Conservation (phyloP, 2,329 filamentous ascomycete genomes). For the Aspergillus japonicus region DNA sequence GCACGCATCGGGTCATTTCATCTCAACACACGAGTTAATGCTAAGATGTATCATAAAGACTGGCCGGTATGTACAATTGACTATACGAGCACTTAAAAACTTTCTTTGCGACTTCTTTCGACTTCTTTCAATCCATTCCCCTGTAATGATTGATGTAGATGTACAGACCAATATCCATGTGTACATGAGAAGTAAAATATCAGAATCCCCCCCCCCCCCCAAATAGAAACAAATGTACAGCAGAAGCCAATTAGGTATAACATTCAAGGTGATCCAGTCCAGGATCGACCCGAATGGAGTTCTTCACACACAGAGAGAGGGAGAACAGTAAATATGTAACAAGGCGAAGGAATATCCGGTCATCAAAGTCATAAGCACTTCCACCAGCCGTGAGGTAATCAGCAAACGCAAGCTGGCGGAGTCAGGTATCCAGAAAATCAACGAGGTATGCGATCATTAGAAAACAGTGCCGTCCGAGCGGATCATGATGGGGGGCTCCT, state of each 20-base stretch:
- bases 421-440: constrained; percentile 26
- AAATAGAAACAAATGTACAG: constrained; percentile 12
- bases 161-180: constrained; percentile 7
- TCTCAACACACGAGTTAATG: no score
- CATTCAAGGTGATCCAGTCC: constrained; percentile 8
- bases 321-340: constrained; percentile 1
- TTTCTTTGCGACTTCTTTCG: not conserved
- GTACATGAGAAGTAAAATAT: constrained; percentile 15
- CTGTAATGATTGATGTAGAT: not conserved
- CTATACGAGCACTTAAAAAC: no score
- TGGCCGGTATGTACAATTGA: no score
- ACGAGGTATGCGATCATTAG: constrained; percentile 47
- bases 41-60: no score
- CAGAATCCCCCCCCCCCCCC: not conserved
- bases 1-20: no score
- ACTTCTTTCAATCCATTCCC: constrained; percentile 6
- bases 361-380: constrained; percentile 34
- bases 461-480: constrained; percentile 96
- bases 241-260: constrained; percentile 15
- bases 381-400: constrained; percentile 17
- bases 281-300: constrained; percentile 16
- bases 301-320: constrained; percentile 1
- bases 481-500: constrained; percentile 94
- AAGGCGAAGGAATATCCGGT: constrained; percentile 24
- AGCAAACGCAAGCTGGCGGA: constrained; percentile 18